phyloP scores from a whole-genome alignment of 2,329 filamentous ascomycete genomes.

The Penicillium paneum region DNA sequence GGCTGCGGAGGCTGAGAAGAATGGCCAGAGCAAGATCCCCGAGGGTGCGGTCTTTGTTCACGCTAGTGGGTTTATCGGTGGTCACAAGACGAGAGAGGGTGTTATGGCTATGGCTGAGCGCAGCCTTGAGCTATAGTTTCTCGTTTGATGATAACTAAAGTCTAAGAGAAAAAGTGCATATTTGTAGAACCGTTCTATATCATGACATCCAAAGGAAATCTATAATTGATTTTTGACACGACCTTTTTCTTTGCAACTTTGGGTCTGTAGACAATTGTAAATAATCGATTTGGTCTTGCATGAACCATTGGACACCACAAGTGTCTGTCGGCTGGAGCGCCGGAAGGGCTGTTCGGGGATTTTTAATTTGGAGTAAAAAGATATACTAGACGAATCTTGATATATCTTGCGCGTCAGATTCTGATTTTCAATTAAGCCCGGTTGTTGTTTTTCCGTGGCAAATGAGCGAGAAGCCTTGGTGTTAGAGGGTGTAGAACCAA shows the following conservation, averaged over 20 bases:
- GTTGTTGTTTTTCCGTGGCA: background rate
- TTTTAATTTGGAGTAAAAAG: background rate
- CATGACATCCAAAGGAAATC: background rate
- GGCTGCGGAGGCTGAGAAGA: constrained; percentile 38
- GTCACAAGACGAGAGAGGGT: constrained; percentile 87
- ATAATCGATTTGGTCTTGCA: background rate
- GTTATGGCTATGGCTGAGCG: constrained; percentile 73
- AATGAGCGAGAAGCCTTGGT: background rate
- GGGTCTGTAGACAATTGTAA: background rate
- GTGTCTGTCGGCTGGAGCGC: no score
- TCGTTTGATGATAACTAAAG: background rate
- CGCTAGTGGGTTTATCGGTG: constrained; percentile 92
- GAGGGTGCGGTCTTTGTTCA: constrained; percentile 83
- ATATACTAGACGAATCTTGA: background rate
- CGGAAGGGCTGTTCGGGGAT: background rate
- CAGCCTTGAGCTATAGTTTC: constrained; percentile 31
- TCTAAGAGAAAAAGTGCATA: constrained; percentile 3
- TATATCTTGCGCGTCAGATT: background rate
- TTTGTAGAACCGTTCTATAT: background rate
- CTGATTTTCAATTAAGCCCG: background rate
- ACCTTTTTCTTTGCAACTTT: background rate
- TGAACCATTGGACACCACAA: background rate
- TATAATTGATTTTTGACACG: background rate
- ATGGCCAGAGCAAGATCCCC: constrained; percentile 38
- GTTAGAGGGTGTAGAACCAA: background rate